Base-by-base conservation (phyloP, 148 eudicot species). In the Silene conica region DNA sequence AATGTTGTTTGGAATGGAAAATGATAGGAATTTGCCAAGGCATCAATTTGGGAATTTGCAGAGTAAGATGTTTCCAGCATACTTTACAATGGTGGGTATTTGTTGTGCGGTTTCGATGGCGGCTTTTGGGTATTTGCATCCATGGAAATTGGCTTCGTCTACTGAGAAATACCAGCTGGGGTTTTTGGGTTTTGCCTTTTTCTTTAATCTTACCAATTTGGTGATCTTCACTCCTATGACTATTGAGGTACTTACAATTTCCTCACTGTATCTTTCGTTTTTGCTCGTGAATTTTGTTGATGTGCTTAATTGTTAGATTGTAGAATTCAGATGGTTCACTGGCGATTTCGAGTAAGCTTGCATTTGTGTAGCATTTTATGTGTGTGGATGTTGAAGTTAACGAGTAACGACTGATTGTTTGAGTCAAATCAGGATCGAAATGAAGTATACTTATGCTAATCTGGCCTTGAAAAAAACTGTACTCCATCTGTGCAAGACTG, bases 51-150 rank as follows among this genome's bases (percentile, higher is more conserved):
- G 98, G 75, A 95, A 95, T 80, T 80, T 95, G 80, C 97, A 95
- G 72, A 92, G 97, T 81, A 95, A 95, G 89, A 95, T 95, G 97
- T 95, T 95, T 70, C 97, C 98, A 23, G 98, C 96, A 28, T 95
- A 95, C 78, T 95, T 95, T 46, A 76, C 90, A 10, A 60, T 95
- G 88, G 98, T 95, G 19, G 96, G 97, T 14, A 83, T 88, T 60
- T 90, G 96, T 69, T 95, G 96, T 79, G 98, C 92, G 3, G 76
- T 84, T 45, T 87, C 89, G 1, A 87, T 80, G 34, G 96, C 85
- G 64, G 78, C 85, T 67, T 95, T 95, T 80, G 98, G 97, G 69
- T 92, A 95, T 66, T 75, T 90, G 64, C 97, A 95, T 80, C 98
- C 98, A 16, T 95, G 93, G 97, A 92, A 89, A 78, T 84, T 90